Conservation (phyloP, 768 basidiomycete species). For the Panaeolus papilionaceus region DNA sequence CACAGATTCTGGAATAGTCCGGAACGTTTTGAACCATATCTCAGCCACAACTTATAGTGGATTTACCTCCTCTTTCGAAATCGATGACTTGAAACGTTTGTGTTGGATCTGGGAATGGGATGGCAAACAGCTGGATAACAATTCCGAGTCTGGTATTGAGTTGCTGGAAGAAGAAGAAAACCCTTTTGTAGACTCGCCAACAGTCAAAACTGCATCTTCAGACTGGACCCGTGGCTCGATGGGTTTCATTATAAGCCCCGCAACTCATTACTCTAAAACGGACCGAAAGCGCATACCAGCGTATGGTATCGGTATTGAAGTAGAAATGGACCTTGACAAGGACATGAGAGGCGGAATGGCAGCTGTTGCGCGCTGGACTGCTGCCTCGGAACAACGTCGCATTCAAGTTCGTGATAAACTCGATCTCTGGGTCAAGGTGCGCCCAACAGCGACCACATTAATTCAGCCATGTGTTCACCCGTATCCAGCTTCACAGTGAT, state of each 20-base stretch:
- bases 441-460: background rate
- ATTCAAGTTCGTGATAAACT: constrained; percentile 65
- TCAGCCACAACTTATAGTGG: constrained; percentile 75
- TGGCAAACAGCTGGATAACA: constrained; percentile 41
- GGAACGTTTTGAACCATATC: constrained; percentile 80
- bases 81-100: constrained; percentile 75
- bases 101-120: constrained; percentile 96
- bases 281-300: constrained; percentile 74
- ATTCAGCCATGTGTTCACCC: constrained; percentile 14
- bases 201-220: constrained; percentile 41
- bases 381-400: constrained; percentile 66
- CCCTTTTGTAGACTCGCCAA: constrained; percentile 62
- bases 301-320: constrained; percentile 88
- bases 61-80: constrained; percentile 63
- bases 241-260: constrained; percentile 77
- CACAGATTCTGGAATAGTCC: constrained; percentile 75
- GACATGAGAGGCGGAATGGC: constrained; percentile 86
- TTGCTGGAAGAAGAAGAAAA: constrained; percentile 54
- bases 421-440: constrained; percentile 67
- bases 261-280: constrained; percentile 73
- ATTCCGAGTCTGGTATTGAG: constrained; percentile 27
- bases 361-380: constrained; percentile 88
- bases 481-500: constrained; percentile 54
- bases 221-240: constrained; percentile 85
- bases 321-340: constrained; percentile 85